Evolutionary conservation across 2,329 filamentous ascomycete genomes (phyloP).

Genomic region (Juglanconis juglandina): DNA sequence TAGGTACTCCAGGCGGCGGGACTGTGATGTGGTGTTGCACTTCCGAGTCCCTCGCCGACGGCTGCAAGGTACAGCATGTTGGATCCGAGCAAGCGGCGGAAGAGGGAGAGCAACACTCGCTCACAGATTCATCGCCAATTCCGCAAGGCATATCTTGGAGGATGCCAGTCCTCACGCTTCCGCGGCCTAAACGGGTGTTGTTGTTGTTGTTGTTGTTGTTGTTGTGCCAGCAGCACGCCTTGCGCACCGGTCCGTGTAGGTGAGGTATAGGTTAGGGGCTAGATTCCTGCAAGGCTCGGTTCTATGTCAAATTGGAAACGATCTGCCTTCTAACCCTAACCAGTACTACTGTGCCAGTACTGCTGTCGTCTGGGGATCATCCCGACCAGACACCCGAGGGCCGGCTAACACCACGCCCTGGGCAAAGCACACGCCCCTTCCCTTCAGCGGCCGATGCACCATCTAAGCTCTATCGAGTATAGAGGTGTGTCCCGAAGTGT

Average conservation of each 20-base stretch:
- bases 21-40: no score
- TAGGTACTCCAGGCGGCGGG: not conserved
- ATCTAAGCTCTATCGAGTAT: not conserved
- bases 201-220: not conserved
- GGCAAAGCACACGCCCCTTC: conserved; percentile 3
- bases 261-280: conserved; percentile 1
- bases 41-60: no score
- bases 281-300: conserved; percentile 17
- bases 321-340: not conserved
- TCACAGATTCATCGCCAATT: no score
- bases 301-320: conserved; percentile 10
- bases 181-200: not conserved
- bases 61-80: no score
- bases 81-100: no score
- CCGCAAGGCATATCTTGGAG: not conserved
- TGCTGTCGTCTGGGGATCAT: no score
- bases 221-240: not conserved
- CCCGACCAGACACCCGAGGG: not conserved
- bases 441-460: conserved; percentile 5
- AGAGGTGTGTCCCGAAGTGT: not conserved
- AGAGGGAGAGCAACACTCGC: no score
- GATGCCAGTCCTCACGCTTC: not conserved
- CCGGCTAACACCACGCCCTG: conserved; percentile 14
- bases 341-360: no score
- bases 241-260: not conserved